Conservation (phyloP, 2,329 filamentous ascomycete genomes). For the Trichophyton simii region DNA sequence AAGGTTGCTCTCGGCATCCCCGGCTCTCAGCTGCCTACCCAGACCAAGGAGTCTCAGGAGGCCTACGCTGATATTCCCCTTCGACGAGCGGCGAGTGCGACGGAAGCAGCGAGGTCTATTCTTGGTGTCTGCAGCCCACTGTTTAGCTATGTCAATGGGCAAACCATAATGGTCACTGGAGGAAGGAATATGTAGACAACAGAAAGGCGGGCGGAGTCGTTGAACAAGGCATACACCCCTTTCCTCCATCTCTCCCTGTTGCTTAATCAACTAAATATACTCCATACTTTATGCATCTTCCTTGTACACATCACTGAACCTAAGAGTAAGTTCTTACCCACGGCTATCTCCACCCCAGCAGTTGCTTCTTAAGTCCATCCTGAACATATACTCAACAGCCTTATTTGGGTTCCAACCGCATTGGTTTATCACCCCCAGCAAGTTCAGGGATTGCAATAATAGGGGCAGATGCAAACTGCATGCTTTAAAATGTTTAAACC, state of each 20-base stretch:
- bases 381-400: background rate
- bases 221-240: background rate
- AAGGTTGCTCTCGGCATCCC: constrained; percentile 67
- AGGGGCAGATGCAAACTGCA: background rate
- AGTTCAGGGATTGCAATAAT: background rate
- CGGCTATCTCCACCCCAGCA: background rate
- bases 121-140: constrained; percentile 68
- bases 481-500: background rate
- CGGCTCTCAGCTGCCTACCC: constrained; percentile 37
- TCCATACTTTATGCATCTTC: background rate
- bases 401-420: constrained; percentile 1
- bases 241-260: background rate
- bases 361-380: background rate
- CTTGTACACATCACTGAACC: background rate
- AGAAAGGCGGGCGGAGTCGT: background rate
- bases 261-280: background rate
- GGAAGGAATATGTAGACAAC: constrained; percentile 49
- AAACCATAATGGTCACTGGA: constrained; percentile 78
- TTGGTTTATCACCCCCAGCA: background rate
- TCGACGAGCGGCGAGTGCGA: constrained; percentile 60
- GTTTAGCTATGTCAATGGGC: constrained; percentile 73
- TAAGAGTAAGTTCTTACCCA: background rate
- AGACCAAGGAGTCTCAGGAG: constrained; percentile 22
- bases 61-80: constrained; percentile 61
- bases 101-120: constrained; percentile 66